Evolutionary conservation across 2,329 filamentous ascomycete genomes (phyloP), one percentile per base, ranked within the genome.

Genomic region (Orbilia quercus): DNA sequence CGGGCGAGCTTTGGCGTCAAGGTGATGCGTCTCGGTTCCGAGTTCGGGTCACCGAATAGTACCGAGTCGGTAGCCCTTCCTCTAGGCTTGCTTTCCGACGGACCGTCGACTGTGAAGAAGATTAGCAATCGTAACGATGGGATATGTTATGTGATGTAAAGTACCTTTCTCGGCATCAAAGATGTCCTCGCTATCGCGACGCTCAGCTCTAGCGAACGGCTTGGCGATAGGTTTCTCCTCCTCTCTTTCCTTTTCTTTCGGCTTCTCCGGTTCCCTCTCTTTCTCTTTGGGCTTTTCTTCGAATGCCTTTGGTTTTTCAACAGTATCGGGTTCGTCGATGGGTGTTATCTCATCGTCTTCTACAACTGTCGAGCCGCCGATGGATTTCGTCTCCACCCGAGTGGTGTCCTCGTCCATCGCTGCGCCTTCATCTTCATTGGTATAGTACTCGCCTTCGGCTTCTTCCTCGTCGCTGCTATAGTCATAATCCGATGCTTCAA

Each of bases 21-120:
- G 0, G 93, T 96, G 76, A 99, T 98, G 83, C 98, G 98, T 81
- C 96, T 92, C 1, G 95, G 97, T 81, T 98, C 95, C 31, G 88
- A 92, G 79, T 99, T 94, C 18, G 69, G 54, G 79, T 98, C 95
- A 81, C 92, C 96, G 84, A 97, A 97, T 84, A 98, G 97, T 0
- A 94, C 76, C 7, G 80, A 79, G 79, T 82, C 77, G 7, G 74
- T 77, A 70, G 76, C 74, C 44, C 72, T 77, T 42, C 76, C 40
- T 20, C 74, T 63, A 7, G 76, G 76, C 76, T 77, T 75, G 18
- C 73, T 57, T 38, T 73, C 69, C 11, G 53, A 42, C 16, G 34
- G 18, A 18, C 23, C 69, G 20, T 73, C 60, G 23, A 57, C 69
- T 73, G 34, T 14, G 22, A 38, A 18, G 28, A 9, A 38, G 45